These are phyloP conservation scores for Linum trigynum DNA, from an alignment of 345 rosid species.

Conservation along the genomic window DNA sequence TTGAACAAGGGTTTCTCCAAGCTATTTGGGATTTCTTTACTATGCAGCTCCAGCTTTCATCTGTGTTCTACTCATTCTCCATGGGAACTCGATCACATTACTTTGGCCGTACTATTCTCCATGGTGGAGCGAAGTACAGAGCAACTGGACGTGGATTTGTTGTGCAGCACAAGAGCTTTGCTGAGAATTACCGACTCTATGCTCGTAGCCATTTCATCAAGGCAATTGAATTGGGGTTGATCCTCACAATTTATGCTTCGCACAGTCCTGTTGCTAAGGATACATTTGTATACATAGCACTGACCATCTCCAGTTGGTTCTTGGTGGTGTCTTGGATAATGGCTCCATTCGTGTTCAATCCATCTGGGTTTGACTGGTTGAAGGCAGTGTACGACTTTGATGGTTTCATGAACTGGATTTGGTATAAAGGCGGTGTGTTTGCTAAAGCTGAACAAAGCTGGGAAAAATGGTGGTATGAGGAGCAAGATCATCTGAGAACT, in stretches of 20 bases:
- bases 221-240: constrained; percentile 78
- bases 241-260: constrained; percentile 69
- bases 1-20: constrained; percentile 89
- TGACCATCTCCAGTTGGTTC: constrained; percentile 90
- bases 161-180: constrained; percentile 88
- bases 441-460: constrained; percentile 88
- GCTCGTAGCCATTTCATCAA: constrained; percentile 83
- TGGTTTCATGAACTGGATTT: constrained; percentile 85
- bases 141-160: constrained; percentile 98
- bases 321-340: constrained; percentile 69
- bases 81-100: constrained; percentile 95
- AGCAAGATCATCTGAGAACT: constrained; percentile 78
- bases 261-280: constrained; percentile 66
- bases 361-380: constrained; percentile 95
- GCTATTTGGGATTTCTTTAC: constrained; percentile 93
- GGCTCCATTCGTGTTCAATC: constrained; percentile 83
- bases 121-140: constrained; percentile 95
- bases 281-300: constrained; percentile 65
- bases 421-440: constrained; percentile 74
- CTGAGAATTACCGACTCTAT: constrained; percentile 77
- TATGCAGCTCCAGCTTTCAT: constrained; percentile 93
- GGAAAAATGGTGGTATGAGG: constrained; percentile 94
- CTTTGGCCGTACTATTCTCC: constrained; percentile 92
- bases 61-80: constrained; percentile 88
- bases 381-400: constrained; percentile 84